Evolutionary conservation across 495 filamentous ascomycete species (phyloP), one percentile per base, ranked within the genome.

Genomic region (Hyphodiscus hymeniophilus): DNA sequence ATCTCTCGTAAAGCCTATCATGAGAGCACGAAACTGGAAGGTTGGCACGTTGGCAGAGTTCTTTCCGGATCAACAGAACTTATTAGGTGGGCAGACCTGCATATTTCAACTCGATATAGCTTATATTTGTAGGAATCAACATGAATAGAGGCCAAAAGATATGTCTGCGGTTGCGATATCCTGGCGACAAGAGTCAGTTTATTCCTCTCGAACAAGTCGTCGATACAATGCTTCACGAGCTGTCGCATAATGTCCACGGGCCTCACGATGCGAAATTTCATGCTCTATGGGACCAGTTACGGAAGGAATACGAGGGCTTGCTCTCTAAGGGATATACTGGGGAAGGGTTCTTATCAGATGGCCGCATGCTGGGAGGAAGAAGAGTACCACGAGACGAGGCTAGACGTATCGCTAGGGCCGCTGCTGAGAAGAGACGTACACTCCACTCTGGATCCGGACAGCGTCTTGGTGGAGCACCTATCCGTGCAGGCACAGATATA

Each of bases 151-250:
- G 89, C 15, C 71, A 84, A 57, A 82, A 81, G 62, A 92, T 97
- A 38, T 86, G 85, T 50, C 68, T 98, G 18, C 81, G 91, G 46
- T 69, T 98, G 18, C 84, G 92, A 28, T 84, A 94, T 66, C 68
- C 83, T 17, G 70, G 71, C 50, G 86, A 96, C 65, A 70, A 79
- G 33, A 76, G 65, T 42, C 81, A 85, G 61, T 98, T 98, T 56
- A 64, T 95, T 7, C 82, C 87, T 7, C 55, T 89, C 21, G 88
- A 95, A 44, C 66, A 85, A 51, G 75, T 95, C 2, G 71, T 84
- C 12, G 88, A 94, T 63, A 97, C 91, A 1, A 91, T 97, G 85
- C 77, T 98, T 24, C 92, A 98, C 61, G 92, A 97, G 76, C 77
- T 98, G 1, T 82, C 79, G n/a, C 92, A 98, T 60, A 95, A 84